Evolutionary conservation across 768 basidiomycete genomes (phyloP).

Genomic region (Collybiopsis confluens): DNA sequence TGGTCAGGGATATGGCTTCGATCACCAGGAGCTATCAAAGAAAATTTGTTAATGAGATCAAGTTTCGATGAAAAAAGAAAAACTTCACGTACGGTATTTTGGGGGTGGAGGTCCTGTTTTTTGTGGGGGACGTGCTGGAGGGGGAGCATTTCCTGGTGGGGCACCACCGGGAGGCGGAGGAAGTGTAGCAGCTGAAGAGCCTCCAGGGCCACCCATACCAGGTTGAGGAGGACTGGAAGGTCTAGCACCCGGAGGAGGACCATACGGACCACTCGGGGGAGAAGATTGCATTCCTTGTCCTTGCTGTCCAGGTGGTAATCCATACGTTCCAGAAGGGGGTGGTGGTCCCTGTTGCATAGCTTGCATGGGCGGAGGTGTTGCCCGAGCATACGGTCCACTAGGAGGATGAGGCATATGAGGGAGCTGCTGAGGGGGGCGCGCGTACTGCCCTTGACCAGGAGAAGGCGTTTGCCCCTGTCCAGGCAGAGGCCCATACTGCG

Average conservation of each 20-base stretch:
- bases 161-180: constrained; percentile 22
- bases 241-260: constrained; percentile 30
- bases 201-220: not conserved
- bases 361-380: constrained; percentile 38
- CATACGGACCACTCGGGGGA: constrained; percentile 27
- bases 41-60: constrained; percentile 4
- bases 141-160: constrained; percentile 13
- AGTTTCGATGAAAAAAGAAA: constrained; percentile 4
- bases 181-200: constrained; percentile 8
- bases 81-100: constrained; percentile 38
- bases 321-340: constrained; percentile 28
- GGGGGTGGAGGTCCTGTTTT: constrained; percentile 30
- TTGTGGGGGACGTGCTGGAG: constrained; percentile 16
- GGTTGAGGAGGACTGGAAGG: constrained; percentile 26
- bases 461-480: constrained; percentile 38
- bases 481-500: constrained; percentile 46
- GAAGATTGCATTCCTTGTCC: too few relatives aligned
- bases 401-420: constrained; percentile 20
- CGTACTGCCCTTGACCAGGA: constrained; percentile 28
- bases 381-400: constrained; percentile 31
- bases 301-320: constrained; percentile 28
- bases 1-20: constrained; percentile 84
- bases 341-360: constrained; percentile 5
- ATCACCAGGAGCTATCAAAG: constrained; percentile 74
- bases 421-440: constrained; percentile 28